Evolutionary conservation across 78 protist species (phyloP), one percentile per base, ranked within the genome.

Genomic region (Dictyostelium brefeldianum): DNA sequence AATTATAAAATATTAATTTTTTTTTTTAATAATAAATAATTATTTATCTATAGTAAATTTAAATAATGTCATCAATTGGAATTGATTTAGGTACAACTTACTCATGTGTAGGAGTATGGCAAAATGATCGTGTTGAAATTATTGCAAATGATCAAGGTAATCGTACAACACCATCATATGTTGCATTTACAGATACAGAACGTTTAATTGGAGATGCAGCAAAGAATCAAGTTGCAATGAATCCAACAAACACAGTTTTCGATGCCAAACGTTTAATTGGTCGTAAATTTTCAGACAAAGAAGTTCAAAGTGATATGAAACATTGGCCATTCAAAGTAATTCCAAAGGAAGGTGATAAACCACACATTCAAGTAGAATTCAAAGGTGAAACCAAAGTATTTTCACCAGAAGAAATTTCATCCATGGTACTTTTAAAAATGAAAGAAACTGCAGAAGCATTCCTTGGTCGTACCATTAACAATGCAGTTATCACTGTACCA

Each of bases 111-210:
- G 98, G 99, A 69, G 98, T 98, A 48, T 97, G 95, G 96, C 96
- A 96, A 78, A 82, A 96, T 83, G 98, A 95, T 53, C 91, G 96
- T 56, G 99, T 98, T 47, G 99, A 97, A 95, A 98, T 99, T 77
- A 98, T 99, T 83, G 99, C 99, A 80, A 99, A 99, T 97, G 99
- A 99, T 89, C 99, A 97, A 95, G 99, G 99, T 64, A 98, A 97
- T 97, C 96, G 99, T 57, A 97, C 98, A 41, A 98, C 99, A 12
- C 99, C 99, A 47, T 98, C 99, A 9, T 97, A 94, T 64, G 99
- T 99, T 20, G 99, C 99, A 18, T 99, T 98, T 95, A 96, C 98
- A 1, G 98, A 90, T 29, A 97, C 96, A 9, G 99, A 98, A 89
- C 95, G 98, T 31, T 93, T 98, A 25, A 89, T 99, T 56, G 99